Conservation (phyloP, 371 early-diverging fungal species). For the Parasitella parasitica region DNA sequence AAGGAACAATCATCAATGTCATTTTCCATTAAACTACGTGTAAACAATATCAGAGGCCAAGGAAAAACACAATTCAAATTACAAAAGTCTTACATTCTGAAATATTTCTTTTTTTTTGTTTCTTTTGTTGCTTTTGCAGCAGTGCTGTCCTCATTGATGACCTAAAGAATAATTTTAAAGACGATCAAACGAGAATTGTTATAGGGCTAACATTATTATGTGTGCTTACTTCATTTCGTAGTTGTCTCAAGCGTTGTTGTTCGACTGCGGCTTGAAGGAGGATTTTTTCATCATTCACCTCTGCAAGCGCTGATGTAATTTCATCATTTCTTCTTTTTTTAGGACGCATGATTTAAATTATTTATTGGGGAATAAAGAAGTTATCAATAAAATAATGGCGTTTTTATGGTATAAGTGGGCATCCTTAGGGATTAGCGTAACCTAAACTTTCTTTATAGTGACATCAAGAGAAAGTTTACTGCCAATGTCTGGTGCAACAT, state of each 20-base stretch:
- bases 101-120: slow-evolving; percentile 3
- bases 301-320: slow-evolving; percentile 10
- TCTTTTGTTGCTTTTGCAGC: too few relatives aligned
- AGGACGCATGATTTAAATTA: slow-evolving; percentile 10
- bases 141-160: neutral
- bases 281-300: neutral
- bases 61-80: slow-evolving; percentile 5
- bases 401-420: too few relatives aligned
- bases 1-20: slow-evolving; percentile 2
- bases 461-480: too few relatives aligned
- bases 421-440: too few relatives aligned
- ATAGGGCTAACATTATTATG: neutral
- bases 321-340: slow-evolving; percentile 11
- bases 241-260: slow-evolving; percentile 4
- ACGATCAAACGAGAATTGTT: slow-evolving; percentile 7
- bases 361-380: slow-evolving; percentile 2
- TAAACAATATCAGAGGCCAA: slow-evolving; percentile 9
- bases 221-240: slow-evolving; percentile 9
- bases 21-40: slow-evolving; percentile 10
- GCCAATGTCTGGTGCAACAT: too few relatives aligned
- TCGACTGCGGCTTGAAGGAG: neutral
- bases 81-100: slow-evolving; percentile 3
- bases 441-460: too few relatives aligned
- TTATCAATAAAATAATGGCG: too few relatives aligned
- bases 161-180: slow-evolving; percentile 10